Percentiles rank a stretch among this genome's conserved stretches.
These are phyloP conservation scores for Cardamine resedifolia DNA, from an alignment of 345 rosid genomes.

Conservation along the genomic window DNA sequence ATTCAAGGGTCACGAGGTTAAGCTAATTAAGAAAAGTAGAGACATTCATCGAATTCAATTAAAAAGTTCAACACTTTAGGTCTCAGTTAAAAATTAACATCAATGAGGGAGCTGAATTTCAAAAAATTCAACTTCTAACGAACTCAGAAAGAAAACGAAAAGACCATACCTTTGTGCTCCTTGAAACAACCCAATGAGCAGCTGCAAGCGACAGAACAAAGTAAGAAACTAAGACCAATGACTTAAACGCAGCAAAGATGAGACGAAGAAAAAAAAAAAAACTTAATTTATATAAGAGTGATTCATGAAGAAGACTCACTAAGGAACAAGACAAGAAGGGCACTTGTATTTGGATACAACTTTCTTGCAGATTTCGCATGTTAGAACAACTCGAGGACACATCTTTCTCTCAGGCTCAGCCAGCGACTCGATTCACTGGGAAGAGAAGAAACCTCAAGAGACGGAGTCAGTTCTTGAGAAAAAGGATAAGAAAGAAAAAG, in stretches of 20 bases:
- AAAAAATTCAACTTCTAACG: background rate
- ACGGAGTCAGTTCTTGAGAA: background rate
- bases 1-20: background rate
- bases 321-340: slow-evolving; percentile 72
- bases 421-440: background rate
- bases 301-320: slow-evolving; percentile 44
- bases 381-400: slow-evolving; percentile 40
- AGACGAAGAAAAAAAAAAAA: background rate
- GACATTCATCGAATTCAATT: background rate
- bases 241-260: background rate
- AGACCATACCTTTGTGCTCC: slow-evolving; percentile 46
- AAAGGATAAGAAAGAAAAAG: background rate
- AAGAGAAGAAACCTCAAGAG: background rate
- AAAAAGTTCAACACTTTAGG: slow-evolving; percentile 12
- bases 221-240: slow-evolving; percentile 12
- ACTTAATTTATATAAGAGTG: background rate
- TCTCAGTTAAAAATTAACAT: background rate
- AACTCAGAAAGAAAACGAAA: background rate
- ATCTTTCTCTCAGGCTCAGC: slow-evolving; percentile 17
- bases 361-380: slow-evolving; percentile 58
- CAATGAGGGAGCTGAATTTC: background rate
- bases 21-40: background rate
- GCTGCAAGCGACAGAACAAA: slow-evolving; percentile 41
- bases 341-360: slow-evolving; percentile 76
- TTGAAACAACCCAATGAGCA: slow-evolving; percentile 64